These are phyloP conservation scores for Dictyophora rubrovolvata DNA, from an alignment of 768 basidiomycete species.

Conservation along the genomic window DNA sequence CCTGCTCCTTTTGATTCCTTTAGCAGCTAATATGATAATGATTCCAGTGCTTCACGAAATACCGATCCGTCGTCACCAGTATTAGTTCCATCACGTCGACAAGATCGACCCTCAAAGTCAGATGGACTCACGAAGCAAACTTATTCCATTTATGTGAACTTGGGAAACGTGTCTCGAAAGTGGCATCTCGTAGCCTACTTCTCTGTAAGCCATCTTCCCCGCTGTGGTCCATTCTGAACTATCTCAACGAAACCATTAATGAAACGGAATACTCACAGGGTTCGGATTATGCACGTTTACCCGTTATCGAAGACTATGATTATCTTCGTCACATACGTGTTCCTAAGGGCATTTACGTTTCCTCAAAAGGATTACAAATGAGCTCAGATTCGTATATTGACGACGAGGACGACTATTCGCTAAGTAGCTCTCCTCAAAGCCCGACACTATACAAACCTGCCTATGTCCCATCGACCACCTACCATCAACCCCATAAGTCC, in stretches of 20 bases:
- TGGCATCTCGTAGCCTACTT: constrained; percentile 85
- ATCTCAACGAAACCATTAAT: background rate
- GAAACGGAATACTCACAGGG: too few species aligned
- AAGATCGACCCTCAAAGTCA: constrained; percentile 68
- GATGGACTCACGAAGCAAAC: constrained; percentile 83
- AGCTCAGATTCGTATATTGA: constrained; percentile 28
- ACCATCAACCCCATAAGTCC: constrained; percentile 2
- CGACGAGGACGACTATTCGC: constrained; percentile 13
- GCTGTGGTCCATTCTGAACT: background rate
- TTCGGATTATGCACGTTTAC: constrained; percentile 57
- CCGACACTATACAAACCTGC: constrained; percentile 9
- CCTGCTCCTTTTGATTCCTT: constrained; percentile 11
- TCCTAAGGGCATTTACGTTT: constrained; percentile 62
- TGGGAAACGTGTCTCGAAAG: constrained; percentile 50
- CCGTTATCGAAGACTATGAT: constrained; percentile 65
- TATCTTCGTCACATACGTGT: constrained; percentile 59
- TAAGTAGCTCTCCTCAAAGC: constrained; percentile 8
- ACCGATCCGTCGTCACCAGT: constrained; percentile 50
- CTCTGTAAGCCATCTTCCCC: constrained; percentile 36
- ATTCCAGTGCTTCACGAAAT: constrained; percentile 41
- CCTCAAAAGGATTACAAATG: constrained; percentile 42
- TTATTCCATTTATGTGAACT: constrained; percentile 65
- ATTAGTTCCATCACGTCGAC: constrained; percentile 46
- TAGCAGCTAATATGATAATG: background rate
- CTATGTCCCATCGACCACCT: constrained; percentile 7